Base-by-base conservation (phyloP, 495 filamentous ascomycete genomes). In the Astrocystis sublimbata region DNA sequence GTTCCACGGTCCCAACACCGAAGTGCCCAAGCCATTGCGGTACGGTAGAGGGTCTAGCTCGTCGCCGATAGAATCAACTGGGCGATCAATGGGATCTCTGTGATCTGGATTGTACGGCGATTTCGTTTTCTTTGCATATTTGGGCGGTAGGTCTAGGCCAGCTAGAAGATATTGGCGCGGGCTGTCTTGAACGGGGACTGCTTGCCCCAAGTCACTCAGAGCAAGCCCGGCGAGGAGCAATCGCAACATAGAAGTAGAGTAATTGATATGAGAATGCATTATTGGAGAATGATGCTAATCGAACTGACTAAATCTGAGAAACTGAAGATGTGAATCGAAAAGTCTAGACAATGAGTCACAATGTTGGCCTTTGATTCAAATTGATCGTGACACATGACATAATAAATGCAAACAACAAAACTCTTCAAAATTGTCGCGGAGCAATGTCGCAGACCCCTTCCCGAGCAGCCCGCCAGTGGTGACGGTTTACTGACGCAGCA, bases 1-100 rank as follows among this genome's bases (percentile, higher is more conserved):
- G 69, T 91, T 91, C 65, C 84, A 83, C 2, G 88, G 88, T 9
- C 88, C 88, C 51, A 88, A 72, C 4, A 89, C 79, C 4, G 76
- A 83, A 2, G 85, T 76, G 38, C 88, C 88, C 10, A 83, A 60
- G 46, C 87, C 86, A 67, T 89, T 89, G 21, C 88, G 82, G 69
- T 79, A 88, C 2, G 88, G 88, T 19, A 88, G 68, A 8, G 88
- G 88, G 54, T 89, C 78, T 12, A 86, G 75, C 30, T 79, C 70
- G 1, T 85, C 71, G 9, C 84, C 85, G 21, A 87, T 64, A 3
- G 85, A 60, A 66, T 90, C 88, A 9, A 88, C 72, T 9, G 79
- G 74, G 26, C 58, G 69, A 60, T 83, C 80, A 26, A 75, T 71
- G 3, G 78, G 77, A 33, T 83, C 79, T 45, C 67, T 73, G 50